phyloP scores from a whole-genome alignment of 2,329 filamentous ascomycete genomes.

The Esteya vermicola region DNA sequence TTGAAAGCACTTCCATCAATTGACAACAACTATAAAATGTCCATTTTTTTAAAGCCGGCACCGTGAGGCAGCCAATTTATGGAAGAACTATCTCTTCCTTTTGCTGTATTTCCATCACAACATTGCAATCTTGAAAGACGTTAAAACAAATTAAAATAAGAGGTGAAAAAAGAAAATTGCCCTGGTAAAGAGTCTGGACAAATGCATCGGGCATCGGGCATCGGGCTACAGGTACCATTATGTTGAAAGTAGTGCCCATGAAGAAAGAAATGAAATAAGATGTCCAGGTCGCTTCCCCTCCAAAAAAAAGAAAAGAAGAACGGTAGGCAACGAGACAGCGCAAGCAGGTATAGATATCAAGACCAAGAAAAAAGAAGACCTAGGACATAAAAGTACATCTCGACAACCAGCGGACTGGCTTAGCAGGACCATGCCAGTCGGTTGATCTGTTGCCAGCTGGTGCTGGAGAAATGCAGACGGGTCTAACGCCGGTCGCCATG shows the following conservation, averaged over 20 bases:
- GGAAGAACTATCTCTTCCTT: background rate
- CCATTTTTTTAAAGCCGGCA: background rate
- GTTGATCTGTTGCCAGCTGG: background rate
- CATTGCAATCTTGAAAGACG: no score
- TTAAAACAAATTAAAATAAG: background rate
- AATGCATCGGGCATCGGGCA: no score
- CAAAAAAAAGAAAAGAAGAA: constrained; percentile 6
- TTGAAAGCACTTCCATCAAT: no score
- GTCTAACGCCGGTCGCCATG: constrained; percentile 21
- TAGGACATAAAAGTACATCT: background rate
- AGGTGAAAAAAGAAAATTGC: background rate
- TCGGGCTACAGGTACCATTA: no score
- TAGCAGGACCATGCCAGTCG: no score
- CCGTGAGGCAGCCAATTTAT: background rate
- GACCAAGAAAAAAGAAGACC: background rate
- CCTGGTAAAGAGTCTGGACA: no score
- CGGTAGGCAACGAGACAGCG: no score
- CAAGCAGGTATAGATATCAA: no score
- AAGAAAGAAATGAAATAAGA: background rate
- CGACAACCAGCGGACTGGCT: background rate
- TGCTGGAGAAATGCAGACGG: background rate
- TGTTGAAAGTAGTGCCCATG: background rate
- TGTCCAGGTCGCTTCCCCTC: no score
- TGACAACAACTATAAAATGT: no score
- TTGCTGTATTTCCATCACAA: no score